phyloP scores from a whole-genome alignment of 495 filamentous ascomycete genomes.

The Hypoxylon rickii region DNA sequence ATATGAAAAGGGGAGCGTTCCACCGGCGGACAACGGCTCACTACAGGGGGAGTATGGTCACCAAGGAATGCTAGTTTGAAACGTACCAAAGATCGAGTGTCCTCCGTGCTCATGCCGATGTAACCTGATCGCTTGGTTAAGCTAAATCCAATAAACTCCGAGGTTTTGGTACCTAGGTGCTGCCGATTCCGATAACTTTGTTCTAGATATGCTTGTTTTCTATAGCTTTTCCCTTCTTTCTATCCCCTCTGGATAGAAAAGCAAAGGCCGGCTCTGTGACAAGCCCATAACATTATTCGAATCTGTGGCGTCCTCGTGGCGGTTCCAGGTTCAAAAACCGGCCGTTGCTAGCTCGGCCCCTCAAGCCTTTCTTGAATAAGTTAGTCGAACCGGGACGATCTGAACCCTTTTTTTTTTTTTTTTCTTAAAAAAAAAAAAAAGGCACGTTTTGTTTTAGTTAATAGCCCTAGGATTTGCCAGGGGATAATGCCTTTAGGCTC shows the following conservation, averaged over 20 bases:
- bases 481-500: slow-evolving; percentile 9
- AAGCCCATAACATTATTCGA: slow-evolving; percentile 22
- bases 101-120: slow-evolving; percentile 37
- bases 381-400: slow-evolving; percentile 36
- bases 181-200: slow-evolving; percentile 20
- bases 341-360: slow-evolving; percentile 25
- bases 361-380: slow-evolving; percentile 33
- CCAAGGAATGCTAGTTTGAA: slow-evolving; percentile 35
- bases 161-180: slow-evolving; percentile 27
- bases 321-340: slow-evolving; percentile 19
- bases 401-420: slow-evolving; percentile 35
- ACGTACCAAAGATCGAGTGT: slow-evolving; percentile 39
- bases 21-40: slow-evolving; percentile 32
- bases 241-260: neutral
- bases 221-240: neutral
- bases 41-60: slow-evolving; percentile 35
- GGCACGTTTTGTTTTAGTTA: slow-evolving; percentile 32
- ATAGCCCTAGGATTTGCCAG: slow-evolving; percentile 32
- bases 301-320: slow-evolving; percentile 26
- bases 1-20: slow-evolving; percentile 39
- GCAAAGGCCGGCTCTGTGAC: slow-evolving; percentile 14
- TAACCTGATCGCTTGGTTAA: slow-evolving; percentile 38
- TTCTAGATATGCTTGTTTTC: slow-evolving; percentile 9
- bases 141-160: slow-evolving; percentile 35
- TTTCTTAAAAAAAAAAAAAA: too few relatives aligned